phyloP scores from a whole-genome alignment of 805 yeast genomes.

The Kuraishia molischiana region DNA sequence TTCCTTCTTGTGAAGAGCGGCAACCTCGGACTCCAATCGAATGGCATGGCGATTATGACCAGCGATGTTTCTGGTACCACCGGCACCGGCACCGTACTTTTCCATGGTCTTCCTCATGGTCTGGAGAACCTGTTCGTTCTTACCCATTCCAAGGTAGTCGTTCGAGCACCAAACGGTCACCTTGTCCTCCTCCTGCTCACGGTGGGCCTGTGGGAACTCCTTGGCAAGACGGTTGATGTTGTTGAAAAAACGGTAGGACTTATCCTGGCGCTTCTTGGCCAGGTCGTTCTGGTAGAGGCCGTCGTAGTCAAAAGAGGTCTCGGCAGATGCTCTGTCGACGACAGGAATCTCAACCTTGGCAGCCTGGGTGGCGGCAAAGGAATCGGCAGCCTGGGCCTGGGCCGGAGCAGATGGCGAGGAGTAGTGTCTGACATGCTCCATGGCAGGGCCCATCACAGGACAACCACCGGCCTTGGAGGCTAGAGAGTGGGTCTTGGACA shows the following conservation, averaged over 20 bases:
- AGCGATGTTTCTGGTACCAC: constrained; percentile 98
- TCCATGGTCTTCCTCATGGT: constrained; percentile 75
- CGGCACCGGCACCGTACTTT: constrained; percentile 96
- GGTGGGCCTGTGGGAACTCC: constrained; percentile 91
- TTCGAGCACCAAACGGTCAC: constrained; percentile 99
- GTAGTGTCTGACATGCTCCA: constrained; percentile 33
- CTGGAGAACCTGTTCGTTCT: constrained; percentile 59
- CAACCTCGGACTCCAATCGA: constrained; percentile 74
- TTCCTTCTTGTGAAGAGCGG: constrained; percentile 87
- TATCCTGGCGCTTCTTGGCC: constrained; percentile 69
- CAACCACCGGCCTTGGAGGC: constrained; percentile 59
- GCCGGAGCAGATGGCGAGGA: constrained; percentile 36
- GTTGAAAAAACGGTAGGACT: constrained; percentile 92
- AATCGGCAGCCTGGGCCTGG: constrained; percentile 33
- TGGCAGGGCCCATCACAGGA: constrained; percentile 87
- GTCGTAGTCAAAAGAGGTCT: constrained; percentile 56
- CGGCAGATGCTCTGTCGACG: constrained; percentile 32
- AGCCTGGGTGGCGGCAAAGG: constrained; percentile 19
- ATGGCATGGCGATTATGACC: constrained; percentile 94
- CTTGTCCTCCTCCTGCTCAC: constrained; percentile 61
- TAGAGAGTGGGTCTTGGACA: constrained; percentile 37
- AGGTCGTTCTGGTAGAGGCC: constrained; percentile 62
- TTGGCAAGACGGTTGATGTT: constrained; percentile 92
- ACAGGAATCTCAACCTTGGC: constrained; percentile 7
- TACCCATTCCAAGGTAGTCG: constrained; percentile 94